Evolutionary conservation across 352 stramenopile genomes (phyloP), one percentile per base, ranked within the genome.

Genomic region (Phytophthora chlamydospora): DNA sequence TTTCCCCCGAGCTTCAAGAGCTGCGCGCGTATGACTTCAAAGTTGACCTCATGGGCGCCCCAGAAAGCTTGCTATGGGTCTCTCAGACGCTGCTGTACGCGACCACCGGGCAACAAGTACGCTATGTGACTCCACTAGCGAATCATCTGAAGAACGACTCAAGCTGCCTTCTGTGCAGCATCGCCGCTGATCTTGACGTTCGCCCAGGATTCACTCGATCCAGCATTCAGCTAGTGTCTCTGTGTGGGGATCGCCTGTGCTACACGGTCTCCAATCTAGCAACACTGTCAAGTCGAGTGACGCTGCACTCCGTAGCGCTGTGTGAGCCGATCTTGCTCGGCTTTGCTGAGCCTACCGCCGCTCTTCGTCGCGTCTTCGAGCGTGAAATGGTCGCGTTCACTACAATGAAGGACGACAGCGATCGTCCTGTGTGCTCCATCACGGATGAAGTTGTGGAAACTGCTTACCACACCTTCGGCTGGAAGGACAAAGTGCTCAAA

Each of bases 31-130:
- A 85, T 34, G 44, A 77, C 24, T 62, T 83, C 14, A 41, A 45
- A 4, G 32, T 10, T 5, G 75, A 88, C 24, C 62, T 90, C 5
- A 42, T 65, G 2, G 59, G 62, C 12, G 19, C 56, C 9, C 79
- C 81, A 0, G 67, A 83, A 36, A 89, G 75, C 58, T 41, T 87
- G 33, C 43, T 95, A 2, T 95, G 86, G 86, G 61, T 95, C 32
- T 83, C 68, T 2, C 81, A 91, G 35, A 79, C 83, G 27, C 58
- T 95, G 21, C 39, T 89, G 19, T 79, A 88, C 49, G 71, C 68
- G n/a, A 90, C 86, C 9, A 56, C 57, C 4, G 53, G 58, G 34
- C 56, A 72, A 11, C 80, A 89, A 42, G 17, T 95, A 9, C 72
- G 80, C 32, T 88, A 87, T 16, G 19, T 88, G 19, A 79, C 80